Base-by-base conservation (phyloP, 352 stramenopile species). In the Phytophthora hybrid region DNA sequence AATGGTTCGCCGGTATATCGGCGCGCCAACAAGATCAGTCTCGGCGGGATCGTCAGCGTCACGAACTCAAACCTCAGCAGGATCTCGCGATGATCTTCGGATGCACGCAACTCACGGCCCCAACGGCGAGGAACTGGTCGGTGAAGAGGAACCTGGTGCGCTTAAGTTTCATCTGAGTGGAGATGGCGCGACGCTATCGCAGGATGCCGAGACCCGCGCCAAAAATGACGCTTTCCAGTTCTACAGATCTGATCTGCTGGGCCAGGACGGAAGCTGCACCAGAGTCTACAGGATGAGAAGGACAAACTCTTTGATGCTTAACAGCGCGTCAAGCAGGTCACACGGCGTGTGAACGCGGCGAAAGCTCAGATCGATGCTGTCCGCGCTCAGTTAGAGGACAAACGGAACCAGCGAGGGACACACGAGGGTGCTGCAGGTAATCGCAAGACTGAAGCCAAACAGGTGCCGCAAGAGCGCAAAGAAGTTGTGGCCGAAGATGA, bases 401-500 rank as follows among this genome's bases (percentile, higher is more conserved):
- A 96, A 44, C 81, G 84, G 0, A 83, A 67, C 5, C 79, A 84
- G 16, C 70, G 79, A 66, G 49, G 60, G 18, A 68, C 0, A 13
- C 57, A 10, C 57, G 59, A 59, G 16, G 21, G 29, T 9, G 44
- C 34, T 26, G 26, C 32, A 6, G 39, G 41, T n/a, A 62, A 13
- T 31, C 59, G 46, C 11, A 76, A 65, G 21, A 16, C 11, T 13
- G 59, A n/a, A 1, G n/a, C 39, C 0, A 76, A 66, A 11, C 57
- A 73, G 3, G 57, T 65, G 23, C 39, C 16, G 39, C 71, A 78
- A 53, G 73, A 84, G 13, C 77, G 75, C 16, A 89, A 97, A 1
- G 82, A 96, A 57, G 80, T 98, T 32, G 89, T 98, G 21, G 94
- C 98, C 60, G 93, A 98, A 69, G 94, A 98, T 75, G 94, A 98